phyloP scores from a whole-genome alignment of 768 basidiomycete genomes.

The Strobilomyces echinocephalus region DNA sequence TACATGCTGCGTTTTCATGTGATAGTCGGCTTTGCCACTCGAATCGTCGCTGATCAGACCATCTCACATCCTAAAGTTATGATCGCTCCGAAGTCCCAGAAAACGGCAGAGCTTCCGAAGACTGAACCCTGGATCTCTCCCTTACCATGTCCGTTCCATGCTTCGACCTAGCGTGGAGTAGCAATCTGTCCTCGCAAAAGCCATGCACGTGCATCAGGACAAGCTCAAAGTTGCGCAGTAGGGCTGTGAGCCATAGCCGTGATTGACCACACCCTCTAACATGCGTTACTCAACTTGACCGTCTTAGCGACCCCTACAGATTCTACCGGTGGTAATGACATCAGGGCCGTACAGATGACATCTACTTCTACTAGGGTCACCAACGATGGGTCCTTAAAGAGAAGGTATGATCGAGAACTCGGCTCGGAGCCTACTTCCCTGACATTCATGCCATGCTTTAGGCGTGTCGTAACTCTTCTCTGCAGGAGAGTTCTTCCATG shows the following conservation, averaged over 20 bases:
- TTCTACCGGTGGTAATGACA: not conserved
- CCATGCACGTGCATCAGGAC: conserved; percentile 7
- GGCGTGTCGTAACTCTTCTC: not conserved
- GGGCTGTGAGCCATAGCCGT: not conserved
- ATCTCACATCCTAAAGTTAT: not conserved
- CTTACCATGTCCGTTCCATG: not conserved
- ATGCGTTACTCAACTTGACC: not conserved
- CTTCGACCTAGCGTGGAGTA: not conserved
- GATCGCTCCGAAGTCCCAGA: too few relatives aligned
- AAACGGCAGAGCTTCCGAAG: not conserved
- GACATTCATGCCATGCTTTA: not conserved
- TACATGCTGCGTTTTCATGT: not conserved
- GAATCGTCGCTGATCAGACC: not conserved
- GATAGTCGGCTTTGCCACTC: not conserved
- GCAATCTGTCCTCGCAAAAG: conserved; percentile 10
- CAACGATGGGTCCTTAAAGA: not conserved
- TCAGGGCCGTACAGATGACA: not conserved
- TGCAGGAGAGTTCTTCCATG: too few relatives aligned
- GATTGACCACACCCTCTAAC: too few relatives aligned
- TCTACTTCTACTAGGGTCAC: not conserved
- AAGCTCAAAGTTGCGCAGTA: not conserved
- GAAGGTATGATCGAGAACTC: not conserved
- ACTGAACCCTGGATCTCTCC: not conserved
- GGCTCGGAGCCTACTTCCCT: not conserved
- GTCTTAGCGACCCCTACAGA: not conserved